Conservation (phyloP, 23 red algal species). For the Pyropia haitanensis region DNA sequence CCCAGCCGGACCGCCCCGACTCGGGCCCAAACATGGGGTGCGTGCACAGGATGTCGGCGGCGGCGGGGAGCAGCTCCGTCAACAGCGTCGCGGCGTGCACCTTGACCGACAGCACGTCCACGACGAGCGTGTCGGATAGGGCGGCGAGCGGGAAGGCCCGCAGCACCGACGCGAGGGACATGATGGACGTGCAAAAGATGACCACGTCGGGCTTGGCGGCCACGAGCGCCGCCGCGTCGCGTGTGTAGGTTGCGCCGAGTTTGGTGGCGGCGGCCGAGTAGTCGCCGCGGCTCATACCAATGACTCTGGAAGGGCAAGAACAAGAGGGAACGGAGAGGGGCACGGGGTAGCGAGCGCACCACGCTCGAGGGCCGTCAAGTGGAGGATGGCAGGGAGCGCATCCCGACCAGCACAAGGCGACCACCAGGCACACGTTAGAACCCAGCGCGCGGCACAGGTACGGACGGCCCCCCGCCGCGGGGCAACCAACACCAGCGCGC, state of each 20-base stretch:
- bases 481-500: too few relatives aligned
- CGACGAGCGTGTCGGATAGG: slow-evolving; percentile 60
- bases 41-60: slow-evolving; percentile 83
- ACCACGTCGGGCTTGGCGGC: slow-evolving; percentile 61
- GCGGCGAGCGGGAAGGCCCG: slow-evolving; percentile 54
- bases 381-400: too few relatives aligned
- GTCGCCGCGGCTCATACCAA: slow-evolving; percentile 65
- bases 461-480: too few relatives aligned
- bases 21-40: slow-evolving; percentile 99
- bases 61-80: slow-evolving; percentile 32
- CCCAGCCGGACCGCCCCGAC: slow-evolving; percentile 63
- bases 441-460: too few relatives aligned
- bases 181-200: slow-evolving; percentile 84
- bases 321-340: neutral
- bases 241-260: slow-evolving; percentile 62
- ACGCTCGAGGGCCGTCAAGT: too few relatives aligned
- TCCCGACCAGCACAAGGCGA: too few relatives aligned
- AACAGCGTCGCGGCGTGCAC: slow-evolving; percentile 68
- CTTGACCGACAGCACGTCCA: slow-evolving; percentile 95
- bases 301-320: slow-evolving; percentile 11
- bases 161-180: slow-evolving; percentile 64
- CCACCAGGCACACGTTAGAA: too few relatives aligned
- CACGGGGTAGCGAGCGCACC: too few relatives aligned
- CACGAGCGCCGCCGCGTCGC: slow-evolving; percentile 24
- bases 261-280: slow-evolving; percentile 51